Evolutionary conservation across 345 rosid genomes (phyloP).

Genomic region (Punica granatum): DNA sequence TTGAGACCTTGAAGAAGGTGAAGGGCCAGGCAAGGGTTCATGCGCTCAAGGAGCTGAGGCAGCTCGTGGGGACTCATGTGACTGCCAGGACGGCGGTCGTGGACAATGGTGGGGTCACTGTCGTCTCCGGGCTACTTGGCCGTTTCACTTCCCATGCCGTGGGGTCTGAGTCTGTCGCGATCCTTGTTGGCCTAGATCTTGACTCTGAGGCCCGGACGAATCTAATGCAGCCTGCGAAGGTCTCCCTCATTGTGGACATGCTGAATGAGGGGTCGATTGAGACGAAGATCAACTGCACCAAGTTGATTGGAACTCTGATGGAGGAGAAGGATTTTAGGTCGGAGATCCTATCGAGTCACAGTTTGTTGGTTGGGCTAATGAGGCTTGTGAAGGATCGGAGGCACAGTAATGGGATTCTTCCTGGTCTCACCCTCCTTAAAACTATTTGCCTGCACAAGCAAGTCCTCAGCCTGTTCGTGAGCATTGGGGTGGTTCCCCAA

Average conservation of each 20-base stretch:
- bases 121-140: constrained; percentile 14
- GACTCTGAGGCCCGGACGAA: constrained; percentile 13
- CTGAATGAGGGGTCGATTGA: constrained; percentile 19
- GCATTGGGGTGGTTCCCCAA: constrained; percentile 14
- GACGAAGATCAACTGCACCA: constrained; percentile 21
- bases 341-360: constrained; percentile 18
- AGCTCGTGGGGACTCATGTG: constrained; percentile 13
- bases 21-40: constrained; percentile 20
- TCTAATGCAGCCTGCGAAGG: constrained; percentile 19
- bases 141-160: constrained; percentile 21
- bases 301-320: constrained; percentile 14
- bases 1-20: constrained; percentile 20
- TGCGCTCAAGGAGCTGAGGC: constrained; percentile 20
- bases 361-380: constrained; percentile 19
- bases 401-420: constrained; percentile 12
- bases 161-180: constrained; percentile 17
- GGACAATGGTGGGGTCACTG: constrained; percentile 14
- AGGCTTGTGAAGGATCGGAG: constrained; percentile 19
- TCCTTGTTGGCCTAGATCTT: constrained; percentile 13
- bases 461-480: constrained; percentile 18
- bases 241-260: constrained; percentile 18
- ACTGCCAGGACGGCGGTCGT: constrained; percentile 15
- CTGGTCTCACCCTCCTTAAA: constrained; percentile 17
- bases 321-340: constrained; percentile 23
- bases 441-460: constrained; percentile 18